Conservation (phyloP, 495 filamentous ascomycete species). For the Mytilinidion resinicola region DNA sequence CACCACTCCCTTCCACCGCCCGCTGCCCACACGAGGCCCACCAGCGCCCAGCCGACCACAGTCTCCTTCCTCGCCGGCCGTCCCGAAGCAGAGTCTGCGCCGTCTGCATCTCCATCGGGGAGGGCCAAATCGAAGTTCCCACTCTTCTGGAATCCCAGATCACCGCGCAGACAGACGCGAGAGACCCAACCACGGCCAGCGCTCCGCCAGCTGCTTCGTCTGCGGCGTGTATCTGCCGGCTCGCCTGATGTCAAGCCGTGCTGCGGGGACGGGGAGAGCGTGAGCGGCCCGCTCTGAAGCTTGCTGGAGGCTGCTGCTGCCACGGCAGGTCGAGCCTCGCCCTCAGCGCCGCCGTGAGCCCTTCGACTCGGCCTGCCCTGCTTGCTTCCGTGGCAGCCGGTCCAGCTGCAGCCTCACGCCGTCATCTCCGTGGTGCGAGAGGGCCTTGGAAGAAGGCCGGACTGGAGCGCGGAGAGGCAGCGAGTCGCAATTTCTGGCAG, state of each 20-base stretch:
- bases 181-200: background rate
- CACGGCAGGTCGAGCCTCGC: background rate
- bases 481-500: constrained; percentile 17
- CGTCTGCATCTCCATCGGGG: constrained; percentile 19
- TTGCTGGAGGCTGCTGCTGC: background rate
- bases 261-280: background rate
- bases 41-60: constrained; percentile 11
- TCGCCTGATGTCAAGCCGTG: background rate
- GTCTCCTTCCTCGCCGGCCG: constrained; percentile 10
- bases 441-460: constrained; percentile 1
- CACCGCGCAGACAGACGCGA: background rate
- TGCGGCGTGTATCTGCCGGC: constrained; percentile 1
- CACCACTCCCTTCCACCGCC: constrained; percentile 16
- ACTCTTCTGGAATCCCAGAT: constrained; percentile 24
- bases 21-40: constrained; percentile 8
- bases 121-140: background rate
- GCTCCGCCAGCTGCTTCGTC: constrained; percentile 5
- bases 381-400: background rate
- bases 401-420: background rate
- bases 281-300: background rate
- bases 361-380: no score
- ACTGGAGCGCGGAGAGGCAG: constrained; percentile 6
- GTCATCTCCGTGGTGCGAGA: constrained; percentile 2
- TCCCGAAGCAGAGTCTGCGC: constrained; percentile 18
- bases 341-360: background rate